Conservation (phyloP, 495 filamentous ascomycete species). For the Achaetomiella virescens region DNA sequence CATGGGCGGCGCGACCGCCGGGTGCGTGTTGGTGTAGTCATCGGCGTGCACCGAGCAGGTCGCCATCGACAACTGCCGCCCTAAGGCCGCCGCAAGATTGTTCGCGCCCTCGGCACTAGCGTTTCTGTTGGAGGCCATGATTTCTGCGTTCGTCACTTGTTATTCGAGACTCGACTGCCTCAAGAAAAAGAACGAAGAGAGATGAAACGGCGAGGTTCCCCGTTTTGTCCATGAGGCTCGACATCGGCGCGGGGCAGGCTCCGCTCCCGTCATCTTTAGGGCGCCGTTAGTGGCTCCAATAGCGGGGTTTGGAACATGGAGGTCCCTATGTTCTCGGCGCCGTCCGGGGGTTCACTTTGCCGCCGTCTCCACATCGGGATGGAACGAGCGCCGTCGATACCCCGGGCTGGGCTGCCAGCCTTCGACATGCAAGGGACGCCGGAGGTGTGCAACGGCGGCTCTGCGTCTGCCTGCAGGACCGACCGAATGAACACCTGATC, state of each 20-base stretch:
- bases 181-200: neutral
- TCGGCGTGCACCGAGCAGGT: slow-evolving; percentile 85
- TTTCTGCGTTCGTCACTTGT: neutral
- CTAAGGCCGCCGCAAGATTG: slow-evolving; percentile 24
- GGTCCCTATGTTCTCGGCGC: neutral
- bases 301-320: neutral
- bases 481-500: too few species aligned
- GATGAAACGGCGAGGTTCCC: neutral
- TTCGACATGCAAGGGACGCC: too few species aligned
- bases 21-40: slow-evolving; percentile 62
- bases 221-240: neutral
- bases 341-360: neutral
- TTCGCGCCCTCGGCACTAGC: slow-evolving; percentile 17
- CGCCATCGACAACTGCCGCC: slow-evolving; percentile 43
- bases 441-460: too few species aligned
- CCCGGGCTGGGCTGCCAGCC: neutral
- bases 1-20: slow-evolving; percentile 77
- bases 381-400: neutral
- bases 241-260: slow-evolving; percentile 16
- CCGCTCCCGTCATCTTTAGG: slow-evolving; percentile 14
- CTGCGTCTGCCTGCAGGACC: neutral
- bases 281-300: slow-evolving; percentile 1
- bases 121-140: neutral
- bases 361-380: neutral
- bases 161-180: neutral